These are phyloP conservation scores for Amaranthus hypochondriacus DNA, from an alignment of 148 eudicot species.

Conservation along the genomic window DNA sequence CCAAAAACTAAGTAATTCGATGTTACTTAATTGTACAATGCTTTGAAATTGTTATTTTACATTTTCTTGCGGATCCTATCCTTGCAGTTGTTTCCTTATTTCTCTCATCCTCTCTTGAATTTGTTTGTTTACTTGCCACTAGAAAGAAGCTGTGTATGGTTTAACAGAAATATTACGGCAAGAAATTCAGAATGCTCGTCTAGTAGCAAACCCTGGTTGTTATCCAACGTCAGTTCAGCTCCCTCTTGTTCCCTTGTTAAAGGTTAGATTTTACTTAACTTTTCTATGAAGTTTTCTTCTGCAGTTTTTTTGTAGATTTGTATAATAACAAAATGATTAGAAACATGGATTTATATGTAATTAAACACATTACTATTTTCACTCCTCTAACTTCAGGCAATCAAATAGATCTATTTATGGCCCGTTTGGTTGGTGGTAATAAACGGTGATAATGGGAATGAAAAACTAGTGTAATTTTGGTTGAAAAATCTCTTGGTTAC, in stretches of 20 bases:
- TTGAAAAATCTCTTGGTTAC: too few relatives aligned
- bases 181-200: conserved; percentile 60
- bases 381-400: background rate
- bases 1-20: background rate
- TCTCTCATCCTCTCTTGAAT: background rate
- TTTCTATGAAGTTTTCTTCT: background rate
- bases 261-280: conserved; percentile 37
- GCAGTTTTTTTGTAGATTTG: background rate
- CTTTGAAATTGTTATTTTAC: background rate
- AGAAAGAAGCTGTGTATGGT: conserved; percentile 93
- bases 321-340: background rate
- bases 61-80: background rate
- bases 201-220: conserved; percentile 97
- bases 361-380: background rate
- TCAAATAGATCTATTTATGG: background rate
- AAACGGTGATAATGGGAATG: too few relatives aligned
- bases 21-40: background rate
- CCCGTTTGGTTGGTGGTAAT: too few relatives aligned
- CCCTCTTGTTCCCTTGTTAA: conserved; percentile 83
- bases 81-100: background rate
- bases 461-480: too few relatives aligned
- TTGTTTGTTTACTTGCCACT: conserved; percentile 17
- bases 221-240: conserved; percentile 88
- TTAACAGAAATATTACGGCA: conserved; percentile 70
- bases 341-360: background rate